Evolutionary conservation across 371 early-diverging fungal species (phyloP).

Genomic region (Nematocida sp.): DNA sequence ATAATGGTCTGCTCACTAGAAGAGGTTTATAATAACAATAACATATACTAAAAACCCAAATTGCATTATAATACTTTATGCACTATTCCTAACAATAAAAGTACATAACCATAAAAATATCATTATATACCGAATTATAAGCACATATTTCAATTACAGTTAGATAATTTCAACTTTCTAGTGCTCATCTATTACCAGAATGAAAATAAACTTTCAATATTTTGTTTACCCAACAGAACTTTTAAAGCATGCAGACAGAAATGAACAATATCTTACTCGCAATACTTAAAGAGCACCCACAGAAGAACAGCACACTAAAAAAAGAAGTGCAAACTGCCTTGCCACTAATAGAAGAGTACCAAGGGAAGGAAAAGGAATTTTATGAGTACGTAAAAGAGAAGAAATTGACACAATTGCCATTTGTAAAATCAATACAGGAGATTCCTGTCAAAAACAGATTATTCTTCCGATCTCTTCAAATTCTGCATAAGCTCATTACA

Average conservation of each 20-base stretch:
- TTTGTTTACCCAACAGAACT: not conserved
- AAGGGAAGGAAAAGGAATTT: constrained; percentile 5
- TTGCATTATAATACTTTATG: too few relatives aligned
- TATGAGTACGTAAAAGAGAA: constrained; percentile 7
- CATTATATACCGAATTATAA: too few relatives aligned
- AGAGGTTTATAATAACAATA: too few relatives aligned
- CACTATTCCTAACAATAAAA: too few relatives aligned
- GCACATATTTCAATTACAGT: too few relatives aligned
- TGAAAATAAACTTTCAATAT: constrained; percentile 43
- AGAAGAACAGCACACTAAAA: constrained; percentile 42
- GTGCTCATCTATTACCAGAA: not conserved
- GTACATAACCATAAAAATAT: too few relatives aligned
- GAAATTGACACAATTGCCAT: constrained; percentile 10
- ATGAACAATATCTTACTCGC: constrained; percentile 23
- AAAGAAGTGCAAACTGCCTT: constrained; percentile 16
- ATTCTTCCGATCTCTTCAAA: constrained; percentile 4
- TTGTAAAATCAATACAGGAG: constrained; percentile 45
- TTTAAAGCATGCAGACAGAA: constrained; percentile 35
- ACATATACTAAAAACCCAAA: too few relatives aligned
- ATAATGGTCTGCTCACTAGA: too few relatives aligned
- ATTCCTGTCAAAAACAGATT: constrained; percentile 34
- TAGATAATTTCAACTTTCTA: too few relatives aligned
- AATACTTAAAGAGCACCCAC: constrained; percentile 31
- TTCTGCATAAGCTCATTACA: constrained; percentile 33
- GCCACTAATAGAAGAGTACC: not conserved